Evolutionary conservation across 73 alveolate species (phyloP).

Genomic region (Urostyla sp.): DNA sequence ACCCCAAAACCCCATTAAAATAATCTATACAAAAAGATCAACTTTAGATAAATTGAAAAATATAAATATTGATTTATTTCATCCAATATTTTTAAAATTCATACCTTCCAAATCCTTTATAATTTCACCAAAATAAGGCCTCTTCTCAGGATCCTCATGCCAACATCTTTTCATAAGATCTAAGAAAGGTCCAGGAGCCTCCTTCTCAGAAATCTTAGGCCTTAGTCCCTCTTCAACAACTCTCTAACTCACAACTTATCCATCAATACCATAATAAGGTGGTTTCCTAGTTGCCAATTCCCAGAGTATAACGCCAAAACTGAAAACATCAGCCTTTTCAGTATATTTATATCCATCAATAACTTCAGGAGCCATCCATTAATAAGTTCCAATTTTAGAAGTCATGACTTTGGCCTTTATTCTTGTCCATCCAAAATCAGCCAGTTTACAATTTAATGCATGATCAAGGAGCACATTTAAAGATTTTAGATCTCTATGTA

Average conservation of each 20-base stretch:
- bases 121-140: conserved; percentile 94
- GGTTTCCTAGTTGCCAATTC: conserved; percentile 98
- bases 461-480: conserved; percentile 96
- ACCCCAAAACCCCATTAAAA: too few relatives aligned
- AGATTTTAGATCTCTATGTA: conserved; percentile 98
- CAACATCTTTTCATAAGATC: conserved; percentile 94
- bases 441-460: conserved; percentile 93
- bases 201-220: conserved; percentile 93
- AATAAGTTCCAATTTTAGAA: conserved; percentile 97
- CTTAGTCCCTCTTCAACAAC: conserved; percentile 95
- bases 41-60: not conserved
- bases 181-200: conserved; percentile 90
- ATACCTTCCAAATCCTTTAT: conserved; percentile 86
- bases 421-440: conserved; percentile 99
- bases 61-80: conserved; percentile 32
- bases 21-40: not conserved
- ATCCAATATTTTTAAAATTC: conserved; percentile 64
- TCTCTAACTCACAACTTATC: conserved; percentile 91
- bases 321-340: conserved; percentile 98
- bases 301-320: conserved; percentile 98
- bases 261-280: conserved; percentile 97
- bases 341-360: conserved; percentile 94
- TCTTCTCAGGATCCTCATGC: conserved; percentile 94
- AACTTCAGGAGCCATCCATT: conserved; percentile 99
- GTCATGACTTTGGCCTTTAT: conserved; percentile 95